Conservation (phyloP, 2,329 filamentous ascomycete genomes). For the Colletotrichum euphorbiae region DNA sequence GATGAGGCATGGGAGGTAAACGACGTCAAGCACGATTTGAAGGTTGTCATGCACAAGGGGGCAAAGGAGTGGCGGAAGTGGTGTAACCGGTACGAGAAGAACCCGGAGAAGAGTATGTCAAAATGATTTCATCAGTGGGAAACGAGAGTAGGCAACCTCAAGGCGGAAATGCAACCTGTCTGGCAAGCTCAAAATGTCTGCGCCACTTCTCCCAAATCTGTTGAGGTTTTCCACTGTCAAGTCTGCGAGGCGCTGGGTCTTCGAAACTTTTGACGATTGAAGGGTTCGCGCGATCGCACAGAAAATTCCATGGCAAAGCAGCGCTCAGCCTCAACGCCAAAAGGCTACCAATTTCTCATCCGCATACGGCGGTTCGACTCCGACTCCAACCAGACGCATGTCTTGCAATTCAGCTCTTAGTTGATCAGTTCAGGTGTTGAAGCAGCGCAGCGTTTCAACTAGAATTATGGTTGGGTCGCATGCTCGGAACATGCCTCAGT, state of each 20-base stretch:
- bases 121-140: conserved; percentile 5
- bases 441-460: not conserved
- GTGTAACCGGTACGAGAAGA: conserved; percentile 33
- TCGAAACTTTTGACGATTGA: no score
- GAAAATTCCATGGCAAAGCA: not conserved
- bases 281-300: not conserved
- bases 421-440: conserved; percentile 6
- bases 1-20: conserved; percentile 35
- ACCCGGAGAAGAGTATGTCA: conserved; percentile 32
- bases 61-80: conserved; percentile 37
- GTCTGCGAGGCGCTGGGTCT: no score
- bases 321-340: not conserved
- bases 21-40: conserved; percentile 34
- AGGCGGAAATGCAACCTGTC: no score
- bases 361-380: not conserved
- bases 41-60: conserved; percentile 34
- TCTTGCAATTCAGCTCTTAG: not conserved
- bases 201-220: no score
- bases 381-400: not conserved
- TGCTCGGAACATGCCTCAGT: no score
- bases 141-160: no score
- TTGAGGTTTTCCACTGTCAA: no score
- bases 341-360: not conserved
- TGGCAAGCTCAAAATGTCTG: no score
- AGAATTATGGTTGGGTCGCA: not conserved